phyloP scores from a whole-genome alignment of 1,139 yeast genomes.

The Kodamaea sp. region DNA sequence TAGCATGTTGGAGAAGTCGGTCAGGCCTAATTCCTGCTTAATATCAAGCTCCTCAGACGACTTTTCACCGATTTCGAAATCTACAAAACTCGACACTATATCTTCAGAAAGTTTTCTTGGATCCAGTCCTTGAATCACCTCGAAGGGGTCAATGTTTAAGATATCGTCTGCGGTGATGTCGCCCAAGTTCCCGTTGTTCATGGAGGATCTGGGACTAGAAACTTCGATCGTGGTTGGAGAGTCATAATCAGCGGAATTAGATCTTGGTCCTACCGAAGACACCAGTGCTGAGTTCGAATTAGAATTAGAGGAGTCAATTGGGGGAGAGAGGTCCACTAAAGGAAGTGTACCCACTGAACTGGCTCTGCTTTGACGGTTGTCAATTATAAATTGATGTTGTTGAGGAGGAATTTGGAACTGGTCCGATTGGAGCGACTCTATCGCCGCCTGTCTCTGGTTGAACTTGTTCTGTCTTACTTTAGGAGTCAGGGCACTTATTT shows the following conservation, averaged over 20 bases:
- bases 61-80: conserved; percentile 12
- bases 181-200: conserved; percentile 4
- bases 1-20: background rate
- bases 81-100: conserved; percentile 7
- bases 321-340: background rate
- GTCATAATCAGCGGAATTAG: conserved; percentile 7
- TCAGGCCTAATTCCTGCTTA: background rate
- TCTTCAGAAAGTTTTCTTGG: conserved; percentile 4
- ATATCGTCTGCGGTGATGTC: conserved; percentile 26
- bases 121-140: conserved; percentile 11
- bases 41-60: conserved; percentile 5
- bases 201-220: conserved; percentile 14
- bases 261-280: conserved; percentile 5
- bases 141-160: conserved; percentile 25
- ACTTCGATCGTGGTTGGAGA: conserved; percentile 21
- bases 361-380: background rate
- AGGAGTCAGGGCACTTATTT: no score
- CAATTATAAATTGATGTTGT: background rate
- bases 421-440: background rate
- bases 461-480: background rate
- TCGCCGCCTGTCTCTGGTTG: background rate
- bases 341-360: background rate
- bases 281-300: conserved; percentile 1
- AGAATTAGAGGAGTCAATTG: background rate
- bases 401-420: background rate